A percentile compares a stretch with the other conserved stretches of the same genome.
Evolutionary conservation across 768 basidiomycete genomes (phyloP).

Genomic region (Amyloporia xantha): DNA sequence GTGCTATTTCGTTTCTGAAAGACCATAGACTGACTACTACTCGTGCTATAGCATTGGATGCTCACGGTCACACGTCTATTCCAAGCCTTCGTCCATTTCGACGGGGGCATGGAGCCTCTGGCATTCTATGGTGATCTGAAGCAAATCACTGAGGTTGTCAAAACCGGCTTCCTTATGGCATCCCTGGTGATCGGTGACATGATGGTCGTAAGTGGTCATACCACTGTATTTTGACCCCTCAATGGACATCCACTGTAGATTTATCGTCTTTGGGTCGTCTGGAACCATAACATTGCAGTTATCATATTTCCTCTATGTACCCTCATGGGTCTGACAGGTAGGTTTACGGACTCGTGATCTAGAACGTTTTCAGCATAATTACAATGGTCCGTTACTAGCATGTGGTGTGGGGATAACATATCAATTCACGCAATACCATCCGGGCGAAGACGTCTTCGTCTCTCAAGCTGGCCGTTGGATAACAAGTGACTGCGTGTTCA

Average conservation of each 20-base stretch:
- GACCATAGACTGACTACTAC: neutral
- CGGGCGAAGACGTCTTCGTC: neutral
- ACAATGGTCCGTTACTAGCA: neutral
- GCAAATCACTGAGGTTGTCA: constrained; percentile 1
- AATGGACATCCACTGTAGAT: constrained; percentile 1
- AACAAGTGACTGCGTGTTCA: neutral
- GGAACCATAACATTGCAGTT: neutral
- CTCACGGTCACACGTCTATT: constrained; percentile 5
- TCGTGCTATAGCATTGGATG: constrained; percentile 4
- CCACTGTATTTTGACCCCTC: neutral
- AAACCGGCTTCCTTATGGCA: neutral
- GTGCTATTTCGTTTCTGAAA: neutral
- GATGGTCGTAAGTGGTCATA: neutral
- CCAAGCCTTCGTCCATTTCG: constrained; percentile 1
- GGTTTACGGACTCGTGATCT: too few relatives aligned
- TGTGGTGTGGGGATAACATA: neutral
- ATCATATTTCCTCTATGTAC: neutral
- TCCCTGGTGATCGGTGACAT: neutral
- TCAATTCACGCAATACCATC: neutral
- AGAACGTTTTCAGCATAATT: too few relatives aligned
- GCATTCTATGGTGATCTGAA: neutral
- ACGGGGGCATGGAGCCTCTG: neutral
- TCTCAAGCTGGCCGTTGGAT: neutral
- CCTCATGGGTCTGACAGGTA: neutral
- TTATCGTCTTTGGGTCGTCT: constrained; percentile 1